Evolutionary conservation across 2,329 filamentous ascomycete genomes (phyloP).

Genomic region (Sporothrix luriei): DNA sequence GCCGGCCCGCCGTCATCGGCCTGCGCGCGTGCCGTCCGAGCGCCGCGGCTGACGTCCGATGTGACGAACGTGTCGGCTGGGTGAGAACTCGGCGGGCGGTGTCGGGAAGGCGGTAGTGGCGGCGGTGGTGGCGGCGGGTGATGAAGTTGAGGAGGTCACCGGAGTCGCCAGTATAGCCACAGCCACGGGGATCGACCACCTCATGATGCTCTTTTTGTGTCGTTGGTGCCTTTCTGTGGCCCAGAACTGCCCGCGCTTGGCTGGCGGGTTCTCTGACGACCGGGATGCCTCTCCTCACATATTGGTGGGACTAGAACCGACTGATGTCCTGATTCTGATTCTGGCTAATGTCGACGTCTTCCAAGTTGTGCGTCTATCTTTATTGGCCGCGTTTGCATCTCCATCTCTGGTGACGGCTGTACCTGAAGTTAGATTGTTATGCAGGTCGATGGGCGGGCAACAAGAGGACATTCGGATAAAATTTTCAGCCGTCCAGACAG

Average conservation of each 20-base stretch:
- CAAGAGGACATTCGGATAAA: background rate
- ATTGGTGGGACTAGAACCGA: no score
- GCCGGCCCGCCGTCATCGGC: background rate
- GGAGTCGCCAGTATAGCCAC: background rate
- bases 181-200: background rate
- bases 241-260: no score
- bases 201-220: background rate
- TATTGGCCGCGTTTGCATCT: background rate
- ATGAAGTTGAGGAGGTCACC: background rate
- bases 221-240: no score
- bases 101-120: background rate
- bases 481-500: background rate
- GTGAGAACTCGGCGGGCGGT: background rate
- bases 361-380: background rate
- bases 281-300: no score
- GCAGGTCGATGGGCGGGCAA: background rate
- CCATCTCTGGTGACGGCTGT: background rate
- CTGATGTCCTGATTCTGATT: background rate
- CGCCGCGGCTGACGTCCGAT: slow-evolving; percentile 47
- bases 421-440: slow-evolving; percentile 7
- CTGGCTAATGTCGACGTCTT: background rate
- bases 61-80: slow-evolving; percentile 51
- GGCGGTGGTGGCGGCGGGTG: background rate
- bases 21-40: background rate
- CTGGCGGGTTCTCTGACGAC: no score